These are phyloP conservation scores for Fusarium sp. DNA, from an alignment of 2,329 filamentous ascomycete species.

Conservation along the genomic window DNA sequence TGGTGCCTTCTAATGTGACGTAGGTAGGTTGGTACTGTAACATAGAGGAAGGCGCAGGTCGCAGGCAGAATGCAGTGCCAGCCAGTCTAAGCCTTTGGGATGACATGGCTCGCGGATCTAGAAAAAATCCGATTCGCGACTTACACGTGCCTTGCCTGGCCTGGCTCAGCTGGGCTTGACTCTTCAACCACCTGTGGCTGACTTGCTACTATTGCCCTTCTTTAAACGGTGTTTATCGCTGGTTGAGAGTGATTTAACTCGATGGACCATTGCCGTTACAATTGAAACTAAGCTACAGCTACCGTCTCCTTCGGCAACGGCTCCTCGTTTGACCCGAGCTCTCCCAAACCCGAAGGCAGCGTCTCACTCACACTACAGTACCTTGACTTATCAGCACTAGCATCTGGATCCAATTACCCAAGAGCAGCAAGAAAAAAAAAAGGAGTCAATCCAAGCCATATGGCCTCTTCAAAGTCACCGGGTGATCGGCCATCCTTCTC, in stretches of 20 bases:
- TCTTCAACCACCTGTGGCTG: background rate
- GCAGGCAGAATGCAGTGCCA: background rate
- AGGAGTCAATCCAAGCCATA: constrained; percentile 14
- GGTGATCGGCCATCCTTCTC: constrained; percentile 58
- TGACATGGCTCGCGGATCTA: constrained; percentile 1
- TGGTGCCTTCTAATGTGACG: background rate
- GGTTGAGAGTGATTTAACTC: background rate
- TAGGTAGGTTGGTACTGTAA: background rate
- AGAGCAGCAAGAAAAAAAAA: background rate
- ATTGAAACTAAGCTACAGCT: background rate
- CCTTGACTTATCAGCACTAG: background rate
- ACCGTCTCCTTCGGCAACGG: background rate
- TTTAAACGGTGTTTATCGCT: background rate
- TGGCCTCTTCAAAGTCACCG: constrained; percentile 10
- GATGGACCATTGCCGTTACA: background rate
- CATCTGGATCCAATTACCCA: background rate
- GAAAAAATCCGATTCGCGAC: constrained; percentile 1
- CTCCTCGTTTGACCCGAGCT: background rate
- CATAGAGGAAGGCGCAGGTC: background rate
- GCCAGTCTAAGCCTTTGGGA: background rate
- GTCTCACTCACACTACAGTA: background rate
- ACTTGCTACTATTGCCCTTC: background rate
- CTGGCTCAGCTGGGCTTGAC: background rate
- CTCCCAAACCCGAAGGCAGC: background rate
- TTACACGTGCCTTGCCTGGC: background rate